Conservation (phyloP, 305 asterid species). For the Euphrasia arctica region DNA sequence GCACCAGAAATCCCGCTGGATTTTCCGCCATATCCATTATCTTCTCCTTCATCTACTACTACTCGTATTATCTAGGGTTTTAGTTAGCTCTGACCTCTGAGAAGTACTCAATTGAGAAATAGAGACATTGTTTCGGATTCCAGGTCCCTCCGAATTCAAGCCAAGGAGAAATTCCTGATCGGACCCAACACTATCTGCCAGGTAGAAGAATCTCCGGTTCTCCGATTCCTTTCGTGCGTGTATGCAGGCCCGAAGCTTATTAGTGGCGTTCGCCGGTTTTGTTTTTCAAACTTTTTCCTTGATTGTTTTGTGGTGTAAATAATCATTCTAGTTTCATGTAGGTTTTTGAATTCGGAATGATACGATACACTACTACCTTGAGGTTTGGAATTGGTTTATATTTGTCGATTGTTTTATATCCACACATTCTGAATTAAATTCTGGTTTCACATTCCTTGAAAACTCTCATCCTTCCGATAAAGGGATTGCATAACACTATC, state of each 20-base stretch:
- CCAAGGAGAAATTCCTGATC: slow-evolving; percentile 72
- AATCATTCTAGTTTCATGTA: no score
- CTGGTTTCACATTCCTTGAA: not conserved
- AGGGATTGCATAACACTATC: no score
- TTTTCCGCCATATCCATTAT: no score
- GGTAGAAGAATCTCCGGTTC: slow-evolving; percentile 32
- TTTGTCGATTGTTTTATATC: no score
- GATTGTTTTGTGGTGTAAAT: no score
- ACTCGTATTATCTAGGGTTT: not conserved
- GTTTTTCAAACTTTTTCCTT: no score
- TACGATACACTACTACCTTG: no score
- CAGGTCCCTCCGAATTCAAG: slow-evolving; percentile 68
- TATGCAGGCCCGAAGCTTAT: not conserved
- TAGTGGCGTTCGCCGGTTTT: not conserved
- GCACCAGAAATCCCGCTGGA: no score
- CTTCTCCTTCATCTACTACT: not conserved
- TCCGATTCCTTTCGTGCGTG: no score
- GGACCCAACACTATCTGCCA: slow-evolving; percentile 51
- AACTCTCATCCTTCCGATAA: not conserved
- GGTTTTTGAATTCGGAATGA: no score
- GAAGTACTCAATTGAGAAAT: slow-evolving; percentile 26
- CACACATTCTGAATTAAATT: not conserved
- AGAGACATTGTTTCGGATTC: slow-evolving; percentile 86
- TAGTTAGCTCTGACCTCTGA: not conserved
- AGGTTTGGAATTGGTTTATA: no score